These are phyloP conservation scores for Hanseniaspora vineae DNA, from an alignment of 805 yeast genomes.

Conservation along the genomic window DNA sequence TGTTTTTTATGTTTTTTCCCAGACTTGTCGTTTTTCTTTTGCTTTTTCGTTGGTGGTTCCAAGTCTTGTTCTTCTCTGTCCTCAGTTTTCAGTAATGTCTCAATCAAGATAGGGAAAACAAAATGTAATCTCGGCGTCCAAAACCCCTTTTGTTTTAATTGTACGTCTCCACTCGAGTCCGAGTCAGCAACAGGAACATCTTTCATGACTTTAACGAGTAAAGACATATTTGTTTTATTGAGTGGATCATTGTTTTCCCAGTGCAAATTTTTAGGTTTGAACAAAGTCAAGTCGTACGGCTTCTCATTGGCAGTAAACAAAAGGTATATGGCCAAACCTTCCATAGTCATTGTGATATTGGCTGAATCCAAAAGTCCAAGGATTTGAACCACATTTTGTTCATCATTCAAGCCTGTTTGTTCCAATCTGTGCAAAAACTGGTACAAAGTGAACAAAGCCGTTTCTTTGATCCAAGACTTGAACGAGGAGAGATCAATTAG, in stretches of 20 bases:
- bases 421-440: slow-evolving; percentile 30
- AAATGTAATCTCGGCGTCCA: slow-evolving; percentile 71
- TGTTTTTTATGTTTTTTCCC: slow-evolving; percentile 5
- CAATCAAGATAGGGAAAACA: slow-evolving; percentile 40
- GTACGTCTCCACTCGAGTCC: slow-evolving; percentile 10
- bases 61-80: slow-evolving; percentile 27
- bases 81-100: slow-evolving; percentile 6
- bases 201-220: slow-evolving; percentile 49
- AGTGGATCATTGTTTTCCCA: slow-evolving; percentile 75
- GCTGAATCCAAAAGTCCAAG: slow-evolving; percentile 35
- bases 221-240: slow-evolving; percentile 49
- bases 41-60: slow-evolving; percentile 20
- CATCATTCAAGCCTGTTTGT: slow-evolving; percentile 10
- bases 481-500: slow-evolving; percentile 43
- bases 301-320: slow-evolving; percentile 8
- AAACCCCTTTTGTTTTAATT: slow-evolving; percentile 40
- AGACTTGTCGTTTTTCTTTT: slow-evolving; percentile 10
- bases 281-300: not conserved
- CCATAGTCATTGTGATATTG: slow-evolving; percentile 54
- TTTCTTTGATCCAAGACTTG: slow-evolving; percentile 82
- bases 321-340: slow-evolving; percentile 66
- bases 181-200: slow-evolving; percentile 31
- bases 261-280: slow-evolving; percentile 12
- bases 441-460: slow-evolving; percentile 58
- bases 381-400: slow-evolving; percentile 16